Conservation (phyloP, 495 filamentous ascomycete species). For the Daldinia concentrica region DNA sequence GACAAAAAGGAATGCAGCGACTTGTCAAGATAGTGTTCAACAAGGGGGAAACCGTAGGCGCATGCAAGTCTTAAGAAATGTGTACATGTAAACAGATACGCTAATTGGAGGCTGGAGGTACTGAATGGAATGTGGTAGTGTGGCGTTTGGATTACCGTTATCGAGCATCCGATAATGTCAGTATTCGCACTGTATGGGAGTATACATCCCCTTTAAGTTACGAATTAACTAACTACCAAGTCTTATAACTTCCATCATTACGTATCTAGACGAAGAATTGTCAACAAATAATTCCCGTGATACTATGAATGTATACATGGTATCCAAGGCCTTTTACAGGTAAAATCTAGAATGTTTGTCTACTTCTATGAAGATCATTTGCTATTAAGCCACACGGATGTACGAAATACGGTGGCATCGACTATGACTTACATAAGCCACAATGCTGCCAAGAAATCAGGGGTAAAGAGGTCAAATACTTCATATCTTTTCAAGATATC, state of each 20-base stretch:
- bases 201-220: background rate
- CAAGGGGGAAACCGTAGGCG: conserved; percentile 6
- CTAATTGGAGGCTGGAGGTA: conserved; percentile 26
- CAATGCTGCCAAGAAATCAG: background rate
- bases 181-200: conserved; percentile 7
- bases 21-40: conserved; percentile 1
- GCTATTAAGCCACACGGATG: too few relatives aligned
- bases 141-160: conserved; percentile 13
- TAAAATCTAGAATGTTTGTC: too few relatives aligned
- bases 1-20: background rate
- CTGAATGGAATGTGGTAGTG: background rate
- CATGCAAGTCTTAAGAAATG: background rate
- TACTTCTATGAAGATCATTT: too few relatives aligned
- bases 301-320: too few relatives aligned
- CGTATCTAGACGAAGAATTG: too few relatives aligned
- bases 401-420: too few relatives aligned
- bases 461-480: background rate
- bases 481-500: background rate
- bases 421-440: background rate
- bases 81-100: background rate
- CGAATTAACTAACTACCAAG: too few relatives aligned
- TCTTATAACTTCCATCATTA: too few relatives aligned
- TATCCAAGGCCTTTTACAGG: too few relatives aligned
- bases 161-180: conserved; percentile 8
- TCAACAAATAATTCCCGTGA: too few relatives aligned